These are phyloP conservation scores for Malassezia equina DNA, from an alignment of 1,284 basidiomycete species.

Conservation along the genomic window DNA sequence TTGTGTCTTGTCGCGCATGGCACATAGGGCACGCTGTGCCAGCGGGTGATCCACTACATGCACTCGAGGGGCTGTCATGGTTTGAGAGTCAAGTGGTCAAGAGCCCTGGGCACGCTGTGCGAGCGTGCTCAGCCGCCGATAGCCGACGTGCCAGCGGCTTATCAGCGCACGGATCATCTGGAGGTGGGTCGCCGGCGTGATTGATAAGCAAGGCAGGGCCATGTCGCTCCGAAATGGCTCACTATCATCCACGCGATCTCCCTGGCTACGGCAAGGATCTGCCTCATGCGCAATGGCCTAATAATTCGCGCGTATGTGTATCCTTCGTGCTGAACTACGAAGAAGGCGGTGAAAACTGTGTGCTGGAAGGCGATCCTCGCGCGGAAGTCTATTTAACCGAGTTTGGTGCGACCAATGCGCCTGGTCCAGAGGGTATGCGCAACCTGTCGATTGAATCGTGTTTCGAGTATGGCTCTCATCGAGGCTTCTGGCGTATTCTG, in stretches of 20 bases:
- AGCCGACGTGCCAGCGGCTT: not conserved
- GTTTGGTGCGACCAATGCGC: slow-evolving; percentile 33
- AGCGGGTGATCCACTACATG: not conserved
- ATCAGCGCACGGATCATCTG: not conserved
- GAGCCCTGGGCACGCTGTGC: too few relatives aligned
- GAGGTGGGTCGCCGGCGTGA: not conserved
- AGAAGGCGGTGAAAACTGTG: slow-evolving; percentile 48
- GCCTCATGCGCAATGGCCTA: slow-evolving; percentile 49
- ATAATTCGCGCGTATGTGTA: slow-evolving; percentile 47
- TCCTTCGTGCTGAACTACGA: slow-evolving; percentile 50
- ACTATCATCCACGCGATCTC: slow-evolving; percentile 33
- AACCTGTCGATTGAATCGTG: slow-evolving; percentile 47
- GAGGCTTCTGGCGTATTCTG: slow-evolving; percentile 49
- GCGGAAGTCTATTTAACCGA: slow-evolving; percentile 45
- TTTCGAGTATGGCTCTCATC: slow-evolving; percentile 49
- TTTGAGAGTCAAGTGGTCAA: not conserved
- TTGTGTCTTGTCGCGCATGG: not conserved
- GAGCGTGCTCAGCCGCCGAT: not conserved
- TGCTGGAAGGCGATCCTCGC: slow-evolving; percentile 42
- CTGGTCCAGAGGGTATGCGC: slow-evolving; percentile 27
- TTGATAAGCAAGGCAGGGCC: not conserved
- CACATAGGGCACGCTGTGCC: not conserved
- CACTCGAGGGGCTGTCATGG: not conserved
- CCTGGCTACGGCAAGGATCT: slow-evolving; percentile 47
- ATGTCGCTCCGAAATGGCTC: not conserved